These are phyloP conservation scores for Bryum argenteum DNA, from an alignment of 225 moss, liverwort and hornwort species.

Conservation along the genomic window DNA sequence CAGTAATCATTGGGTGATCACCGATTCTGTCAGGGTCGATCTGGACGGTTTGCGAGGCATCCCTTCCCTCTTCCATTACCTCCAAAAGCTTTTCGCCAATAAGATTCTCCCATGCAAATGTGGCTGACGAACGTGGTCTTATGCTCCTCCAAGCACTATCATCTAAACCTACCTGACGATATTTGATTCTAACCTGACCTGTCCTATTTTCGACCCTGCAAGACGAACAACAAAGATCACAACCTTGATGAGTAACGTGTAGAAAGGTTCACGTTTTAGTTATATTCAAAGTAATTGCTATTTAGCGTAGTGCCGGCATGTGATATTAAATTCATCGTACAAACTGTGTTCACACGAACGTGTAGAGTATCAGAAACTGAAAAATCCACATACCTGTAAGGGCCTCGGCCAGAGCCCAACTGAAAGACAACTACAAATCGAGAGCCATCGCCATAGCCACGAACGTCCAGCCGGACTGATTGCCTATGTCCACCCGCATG, in stretches of 20 bases:
- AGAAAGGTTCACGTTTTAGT: neutral
- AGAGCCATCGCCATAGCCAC: conserved; percentile 78
- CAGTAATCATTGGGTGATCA: conserved; percentile 53
- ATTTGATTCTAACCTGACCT: conserved; percentile 37
- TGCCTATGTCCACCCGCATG: conserved; percentile 44
- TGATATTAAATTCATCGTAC: neutral
- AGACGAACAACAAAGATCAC: neutral
- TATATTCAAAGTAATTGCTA: neutral
- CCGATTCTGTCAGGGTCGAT: conserved; percentile 63
- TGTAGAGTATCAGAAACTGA: neutral
- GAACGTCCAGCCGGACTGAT: conserved; percentile 63
- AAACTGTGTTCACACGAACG: neutral
- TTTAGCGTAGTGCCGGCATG: neutral
- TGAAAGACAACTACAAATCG: conserved; percentile 62
- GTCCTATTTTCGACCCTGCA: conserved; percentile 86
- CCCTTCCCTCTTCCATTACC: conserved; percentile 46
- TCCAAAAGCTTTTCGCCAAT: conserved; percentile 62
- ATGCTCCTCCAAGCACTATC: conserved; percentile 63
- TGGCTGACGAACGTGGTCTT: conserved; percentile 62
- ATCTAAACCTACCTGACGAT: conserved; percentile 71
- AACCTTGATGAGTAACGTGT: neutral
- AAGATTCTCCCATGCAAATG: conserved; percentile 81
- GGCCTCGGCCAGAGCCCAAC: conserved; percentile 76
- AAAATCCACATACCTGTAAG: conserved; percentile 68
- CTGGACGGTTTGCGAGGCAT: conserved; percentile 29